A percentile compares a stretch with the other conserved stretches of the same genome.
phyloP scores from a whole-genome alignment of 805 yeast genomes.

The Ogataea nonfermentans region DNA sequence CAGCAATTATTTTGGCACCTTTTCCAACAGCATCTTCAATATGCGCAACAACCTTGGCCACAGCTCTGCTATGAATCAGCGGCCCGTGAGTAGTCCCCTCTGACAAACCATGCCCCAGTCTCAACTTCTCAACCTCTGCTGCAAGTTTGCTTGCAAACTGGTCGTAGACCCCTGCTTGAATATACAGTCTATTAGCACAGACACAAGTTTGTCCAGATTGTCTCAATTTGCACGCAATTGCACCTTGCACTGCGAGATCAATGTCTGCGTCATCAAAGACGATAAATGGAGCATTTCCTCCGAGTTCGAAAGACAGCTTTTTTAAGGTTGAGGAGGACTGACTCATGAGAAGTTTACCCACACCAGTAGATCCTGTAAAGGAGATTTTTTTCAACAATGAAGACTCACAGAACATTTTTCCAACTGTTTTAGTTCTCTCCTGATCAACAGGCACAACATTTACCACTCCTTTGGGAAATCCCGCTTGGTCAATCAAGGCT shows the following conservation, averaged over 20 bases:
- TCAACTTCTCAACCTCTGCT: conserved; percentile 43
- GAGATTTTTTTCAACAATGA: conserved; percentile 62
- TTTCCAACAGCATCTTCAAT: conserved; percentile 62
- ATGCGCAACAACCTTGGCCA: conserved; percentile 59
- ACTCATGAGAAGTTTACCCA: conserved; percentile 64
- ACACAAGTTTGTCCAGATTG: conserved; percentile 82
- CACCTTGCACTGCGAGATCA: conserved; percentile 63
- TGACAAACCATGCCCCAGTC: conserved; percentile 62
- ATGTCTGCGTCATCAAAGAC: conserved; percentile 73
- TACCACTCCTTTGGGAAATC: conserved; percentile 67
- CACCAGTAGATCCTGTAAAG: conserved; percentile 76
- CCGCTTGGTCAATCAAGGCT: conserved; percentile 59
- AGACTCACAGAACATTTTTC: conserved; percentile 55
- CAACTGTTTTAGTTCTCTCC: conserved; percentile 44
- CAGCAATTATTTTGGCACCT: conserved; percentile 63
- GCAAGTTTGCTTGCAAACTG: conserved; percentile 51
- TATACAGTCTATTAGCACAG: conserved; percentile 70
- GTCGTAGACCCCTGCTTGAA: conserved; percentile 65
- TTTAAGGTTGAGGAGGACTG: conserved; percentile 63
- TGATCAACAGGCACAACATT: conserved; percentile 57
- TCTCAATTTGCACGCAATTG: conserved; percentile 66
- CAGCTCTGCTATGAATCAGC: conserved; percentile 60
- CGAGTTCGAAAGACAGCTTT: conserved; percentile 70
- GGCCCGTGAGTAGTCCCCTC: conserved; percentile 73
- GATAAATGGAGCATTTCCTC: conserved; percentile 80